phyloP scores from a whole-genome alignment of 805 yeast genomes.

The Pichia paraexigua region DNA sequence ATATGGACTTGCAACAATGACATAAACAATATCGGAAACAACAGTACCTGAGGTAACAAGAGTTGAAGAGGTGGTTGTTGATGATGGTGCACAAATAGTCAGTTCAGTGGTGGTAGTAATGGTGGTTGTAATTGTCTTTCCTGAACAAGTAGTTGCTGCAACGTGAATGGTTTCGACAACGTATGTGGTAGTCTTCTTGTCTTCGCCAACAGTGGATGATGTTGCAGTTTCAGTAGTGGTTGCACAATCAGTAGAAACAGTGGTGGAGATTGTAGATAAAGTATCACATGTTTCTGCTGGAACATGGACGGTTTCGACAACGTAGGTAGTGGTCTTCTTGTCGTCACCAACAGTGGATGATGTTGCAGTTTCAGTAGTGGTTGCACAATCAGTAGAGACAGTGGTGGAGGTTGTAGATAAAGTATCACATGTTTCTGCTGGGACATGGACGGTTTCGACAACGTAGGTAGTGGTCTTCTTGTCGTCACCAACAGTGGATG shows the following conservation, averaged over 20 bases:
- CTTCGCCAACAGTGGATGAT: neutral
- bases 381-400: neutral
- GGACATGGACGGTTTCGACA: neutral
- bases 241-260: neutral
- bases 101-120: neutral
- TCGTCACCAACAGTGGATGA: neutral
- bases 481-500: neutral
- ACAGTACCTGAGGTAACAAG: neutral
- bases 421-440: neutral
- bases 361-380: neutral
- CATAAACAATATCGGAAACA: neutral
- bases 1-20: neutral
- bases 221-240: neutral
- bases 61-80: neutral
- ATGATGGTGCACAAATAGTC: slow-evolving; percentile 1
- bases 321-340: neutral
- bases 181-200: neutral
- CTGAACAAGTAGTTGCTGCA: neutral
- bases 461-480: neutral
- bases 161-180: neutral
- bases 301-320: neutral
- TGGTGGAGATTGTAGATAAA: neutral
- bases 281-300: neutral
- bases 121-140: neutral
- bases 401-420: neutral